Conservation (phyloP, 1,284 basidiomycete genomes). For the Meira nashicola region DNA sequence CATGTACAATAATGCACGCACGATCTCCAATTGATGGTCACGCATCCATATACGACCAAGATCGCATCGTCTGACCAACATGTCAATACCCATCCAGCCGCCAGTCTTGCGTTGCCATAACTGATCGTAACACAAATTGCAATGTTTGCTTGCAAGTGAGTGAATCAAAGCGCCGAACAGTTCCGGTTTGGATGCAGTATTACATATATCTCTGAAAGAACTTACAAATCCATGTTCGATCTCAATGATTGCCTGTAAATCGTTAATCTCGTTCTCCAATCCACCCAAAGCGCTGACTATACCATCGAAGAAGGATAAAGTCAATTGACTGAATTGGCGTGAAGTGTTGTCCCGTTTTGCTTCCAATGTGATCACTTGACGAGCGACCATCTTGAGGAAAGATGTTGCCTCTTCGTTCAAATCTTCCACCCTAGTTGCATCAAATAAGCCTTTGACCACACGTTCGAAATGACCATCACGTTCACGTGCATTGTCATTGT, state of each 20-base stretch:
- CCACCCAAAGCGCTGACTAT: conserved; percentile 38
- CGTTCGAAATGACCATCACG: conserved; percentile 68
- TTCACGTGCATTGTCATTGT: conserved; percentile 61
- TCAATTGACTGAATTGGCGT: conserved; percentile 60
- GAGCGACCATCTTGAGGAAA: conserved; percentile 66
- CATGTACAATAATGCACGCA: conserved; percentile 84
- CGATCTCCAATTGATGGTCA: conserved; percentile 84
- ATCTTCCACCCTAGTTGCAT: conserved; percentile 69
- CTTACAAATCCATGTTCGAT: conserved; percentile 55
- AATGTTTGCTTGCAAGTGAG: conserved; percentile 46
- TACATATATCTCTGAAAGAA: conserved; percentile 14
- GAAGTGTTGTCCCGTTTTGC: conserved; percentile 53
- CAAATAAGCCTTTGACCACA: conserved; percentile 68
- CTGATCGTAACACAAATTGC: conserved; percentile 51
- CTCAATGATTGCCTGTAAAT: conserved; percentile 65
- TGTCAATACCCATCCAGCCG: conserved; percentile 49
- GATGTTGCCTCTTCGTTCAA: conserved; percentile 66
- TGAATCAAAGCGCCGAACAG: conserved; percentile 53
- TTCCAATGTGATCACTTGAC: conserved; percentile 62
- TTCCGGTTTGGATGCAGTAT: conserved; percentile 59
- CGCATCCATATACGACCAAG: conserved; percentile 69
- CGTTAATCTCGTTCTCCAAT: conserved; percentile 20
- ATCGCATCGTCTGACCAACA: conserved; percentile 54
- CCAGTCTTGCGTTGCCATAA: conserved; percentile 52
- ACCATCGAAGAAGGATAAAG: conserved; percentile 44